Evolutionary conservation across 257 asterid species (phyloP).

Genomic region (Thymus mandschuricus): DNA sequence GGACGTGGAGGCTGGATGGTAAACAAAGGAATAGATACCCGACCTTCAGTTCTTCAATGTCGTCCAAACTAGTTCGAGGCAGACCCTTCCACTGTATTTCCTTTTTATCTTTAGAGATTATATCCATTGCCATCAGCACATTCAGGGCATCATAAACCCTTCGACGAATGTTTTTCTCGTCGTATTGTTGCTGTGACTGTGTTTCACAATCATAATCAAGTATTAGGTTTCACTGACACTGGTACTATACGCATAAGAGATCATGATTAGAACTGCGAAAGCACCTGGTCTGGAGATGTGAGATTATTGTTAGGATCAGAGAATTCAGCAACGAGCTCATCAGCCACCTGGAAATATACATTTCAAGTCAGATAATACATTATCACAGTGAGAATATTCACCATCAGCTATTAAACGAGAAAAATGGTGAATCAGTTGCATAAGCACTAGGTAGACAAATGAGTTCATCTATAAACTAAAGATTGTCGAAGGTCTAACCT

Average conservation of each 20-base stretch:
- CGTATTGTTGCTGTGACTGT: slow-evolving; percentile 86
- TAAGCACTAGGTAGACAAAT: not conserved
- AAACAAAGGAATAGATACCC: slow-evolving; percentile 13
- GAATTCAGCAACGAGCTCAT: slow-evolving; percentile 97
- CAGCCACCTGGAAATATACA: slow-evolving; percentile 75
- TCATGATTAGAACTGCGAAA: slow-evolving; percentile 23
- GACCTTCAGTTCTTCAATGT: slow-evolving; percentile 89
- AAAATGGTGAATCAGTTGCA: slow-evolving; percentile 11
- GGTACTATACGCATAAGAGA: slow-evolving; percentile 4
- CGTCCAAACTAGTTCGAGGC: slow-evolving; percentile 84
- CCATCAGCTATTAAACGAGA: not conserved
- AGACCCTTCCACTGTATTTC: slow-evolving; percentile 99
- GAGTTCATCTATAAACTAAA: slow-evolving; percentile 14
- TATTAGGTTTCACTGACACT: slow-evolving; percentile 15
- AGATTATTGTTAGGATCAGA: slow-evolving; percentile 66
- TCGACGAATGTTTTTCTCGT: slow-evolving; percentile 96
- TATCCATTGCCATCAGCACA: slow-evolving; percentile 99
- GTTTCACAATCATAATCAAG: slow-evolving; percentile 21
- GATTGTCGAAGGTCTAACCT: slow-evolving; percentile 55
- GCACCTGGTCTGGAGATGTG: slow-evolving; percentile 89
- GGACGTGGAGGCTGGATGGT: slow-evolving; percentile 10
- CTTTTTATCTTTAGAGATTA: slow-evolving; percentile 93
- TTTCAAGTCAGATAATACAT: slow-evolving; percentile 24
- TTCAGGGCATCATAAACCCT: slow-evolving; percentile 96
- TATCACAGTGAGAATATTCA: not conserved